Evolutionary conservation across 495 filamentous ascomycete genomes (phyloP), one percentile per base, ranked within the genome.

Genomic region (Hypoxylon subgilvum): DNA sequence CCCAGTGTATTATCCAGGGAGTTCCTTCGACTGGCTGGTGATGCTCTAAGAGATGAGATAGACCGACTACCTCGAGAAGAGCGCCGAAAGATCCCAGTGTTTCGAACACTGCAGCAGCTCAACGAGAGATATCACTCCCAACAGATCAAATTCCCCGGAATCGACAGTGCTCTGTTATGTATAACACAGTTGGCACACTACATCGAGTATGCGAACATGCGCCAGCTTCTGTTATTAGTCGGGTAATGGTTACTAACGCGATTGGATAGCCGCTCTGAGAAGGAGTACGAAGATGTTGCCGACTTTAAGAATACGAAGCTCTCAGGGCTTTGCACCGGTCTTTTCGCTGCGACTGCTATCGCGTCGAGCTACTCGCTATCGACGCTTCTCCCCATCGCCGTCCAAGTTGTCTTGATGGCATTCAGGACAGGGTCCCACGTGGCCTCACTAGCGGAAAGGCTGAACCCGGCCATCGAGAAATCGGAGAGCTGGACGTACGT

Each of bases 181-280:
- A 83, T 88, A 36, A 80, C 87, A 23, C 88, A 94, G 66, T 64
- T 92, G 18, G 86, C 81, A 38, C 85, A 88, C 59, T 92, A 89
- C 60, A 88, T 92, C 54, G 83, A 88, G 87, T 91, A 77, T 80
- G 84, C 21, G 17, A 14, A 30, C n/a, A 21, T 16, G 31, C n/a
- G 17, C 10, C 6, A 32, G 42, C 22, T 18, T 25, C 12, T 34
- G 16, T 44, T 19, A n/a, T 44, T 19, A 1, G 28, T 10, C 8
- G 45, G 2, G 32, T 28, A 28, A 13, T 1, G 35, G 39, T n/a
- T 57, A 69, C 57, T 74, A 46, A 69, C 56, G 4, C 5, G 6
- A 22, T 30, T 18, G 16, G 28, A 69, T 55, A 81, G 79, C 51
- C 73, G 75, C 23, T 68, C 69, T 25, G 78, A 80, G 44, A 78